Conservation (phyloP, 1,284 basidiomycete genomes). For the Fomitiporia mediterranea region DNA sequence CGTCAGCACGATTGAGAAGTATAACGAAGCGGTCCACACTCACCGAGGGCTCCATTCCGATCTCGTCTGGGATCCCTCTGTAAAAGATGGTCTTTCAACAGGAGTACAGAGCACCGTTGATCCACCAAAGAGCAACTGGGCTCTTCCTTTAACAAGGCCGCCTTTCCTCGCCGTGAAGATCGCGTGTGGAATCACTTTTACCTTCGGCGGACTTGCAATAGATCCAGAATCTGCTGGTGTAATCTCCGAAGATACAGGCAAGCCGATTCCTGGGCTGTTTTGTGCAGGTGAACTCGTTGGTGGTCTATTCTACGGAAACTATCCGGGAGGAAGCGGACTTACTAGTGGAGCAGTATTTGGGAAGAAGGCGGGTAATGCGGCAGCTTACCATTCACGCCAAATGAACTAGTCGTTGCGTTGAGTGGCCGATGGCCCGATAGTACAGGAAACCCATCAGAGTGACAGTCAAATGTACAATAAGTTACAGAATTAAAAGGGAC, state of each 20-base stretch:
- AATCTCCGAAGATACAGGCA: constrained; percentile 37
- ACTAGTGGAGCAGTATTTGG: constrained; percentile 67
- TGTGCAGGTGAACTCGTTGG: constrained; percentile 66
- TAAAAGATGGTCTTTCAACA: constrained; percentile 58
- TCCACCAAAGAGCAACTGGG: constrained; percentile 57
- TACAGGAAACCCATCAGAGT: too few species aligned
- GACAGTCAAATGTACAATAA: too few species aligned
- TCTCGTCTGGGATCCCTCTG: constrained; percentile 50
- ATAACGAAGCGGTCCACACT: constrained; percentile 44
- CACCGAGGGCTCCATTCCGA: constrained; percentile 35
- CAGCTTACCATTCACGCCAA: constrained; percentile 31
- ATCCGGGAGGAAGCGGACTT: constrained; percentile 64
- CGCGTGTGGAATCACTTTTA: constrained; percentile 65
- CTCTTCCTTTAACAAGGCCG: constrained; percentile 43
- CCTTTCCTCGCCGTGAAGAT: constrained; percentile 65
- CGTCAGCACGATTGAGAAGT: constrained; percentile 42
- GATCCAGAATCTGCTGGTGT: constrained; percentile 51
- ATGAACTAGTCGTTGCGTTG: too few species aligned
- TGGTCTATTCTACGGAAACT: constrained; percentile 56
- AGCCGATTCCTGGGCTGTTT: constrained; percentile 49
- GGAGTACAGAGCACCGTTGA: too few species aligned
- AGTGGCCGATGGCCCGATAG: too few species aligned
- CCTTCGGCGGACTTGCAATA: constrained; percentile 61
- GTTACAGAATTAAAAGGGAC: too few species aligned
- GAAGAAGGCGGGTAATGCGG: constrained; percentile 49